Evolutionary conservation across 2,329 filamentous ascomycete genomes (phyloP), one percentile per base, ranked within the genome.

Genomic region (Penicillium sp.): DNA sequence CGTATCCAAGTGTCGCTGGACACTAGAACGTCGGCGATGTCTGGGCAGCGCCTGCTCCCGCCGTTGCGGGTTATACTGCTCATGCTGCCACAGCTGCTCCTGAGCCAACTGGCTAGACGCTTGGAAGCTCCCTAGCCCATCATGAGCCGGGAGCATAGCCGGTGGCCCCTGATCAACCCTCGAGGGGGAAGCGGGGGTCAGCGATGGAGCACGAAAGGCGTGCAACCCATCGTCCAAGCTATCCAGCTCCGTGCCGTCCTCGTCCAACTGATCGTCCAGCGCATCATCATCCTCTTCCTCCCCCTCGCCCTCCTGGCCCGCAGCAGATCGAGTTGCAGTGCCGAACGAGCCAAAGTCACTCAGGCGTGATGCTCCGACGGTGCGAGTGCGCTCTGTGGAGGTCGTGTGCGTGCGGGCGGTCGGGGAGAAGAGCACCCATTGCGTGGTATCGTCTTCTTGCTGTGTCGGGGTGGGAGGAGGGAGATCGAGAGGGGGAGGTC

Each of bases 351-450:
- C 93, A 68, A 94, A 86, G 75, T 94, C 92, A 76, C 91, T 96
- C 58, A 90, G 81, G 63, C 87, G 88, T 42, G 91, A 95, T 65
- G 87, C 85, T 40, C 89, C 91, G 30, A 88, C 83, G 47, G 87
- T 90, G 76, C 74, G 86, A 68, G 81, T 93, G 74, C 78, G 88
- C 81, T 80, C 85, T 72, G 77, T 91, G 76, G 76, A 86, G 51
- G 88, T 87, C 40, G 91, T 88, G 62, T 85, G 88, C 49, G 89
- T 91, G 56, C 89, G 84, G 64, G 90, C 88, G 5, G 88, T 88
- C 1, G 92, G 92, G 8, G 93, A 91, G 82, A 99, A 99, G 67
- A 99, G 87, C 58, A 98, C 90, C 95, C 95, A 99, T 85, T 96
- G 94, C 78, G 95, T 90, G 13, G 91, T 90, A 67, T 93, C 90